These are phyloP conservation scores for Kodamaea hsintzibuensis DNA, from an alignment of 805 yeast genomes.

Conservation along the genomic window DNA sequence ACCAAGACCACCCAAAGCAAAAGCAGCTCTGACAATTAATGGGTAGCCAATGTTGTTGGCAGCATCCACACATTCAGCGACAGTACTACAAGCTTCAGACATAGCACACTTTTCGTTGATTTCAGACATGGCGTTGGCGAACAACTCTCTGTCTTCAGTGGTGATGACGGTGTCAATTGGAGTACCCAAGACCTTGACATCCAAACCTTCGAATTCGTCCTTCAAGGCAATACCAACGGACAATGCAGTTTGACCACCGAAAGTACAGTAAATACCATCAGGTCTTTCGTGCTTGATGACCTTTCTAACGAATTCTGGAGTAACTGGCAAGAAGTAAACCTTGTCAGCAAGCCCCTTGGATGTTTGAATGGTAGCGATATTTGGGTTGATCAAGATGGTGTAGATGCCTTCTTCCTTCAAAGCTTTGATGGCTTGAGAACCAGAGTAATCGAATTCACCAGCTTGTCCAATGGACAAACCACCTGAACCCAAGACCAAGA, in stretches of 20 bases:
- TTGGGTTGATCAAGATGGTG: slow-evolving; percentile 94
- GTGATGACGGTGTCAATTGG: slow-evolving; percentile 94
- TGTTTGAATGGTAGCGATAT: slow-evolving; percentile 97
- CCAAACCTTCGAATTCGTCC: slow-evolving; percentile 89
- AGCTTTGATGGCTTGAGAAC: slow-evolving; percentile 98
- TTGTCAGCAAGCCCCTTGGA: slow-evolving; percentile 97
- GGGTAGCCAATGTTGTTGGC: slow-evolving; percentile 91
- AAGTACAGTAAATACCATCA: slow-evolving; percentile 94
- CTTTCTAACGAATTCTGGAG: slow-evolving; percentile 92
- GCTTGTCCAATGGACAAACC: slow-evolving; percentile 99
- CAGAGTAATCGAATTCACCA: slow-evolving; percentile 98
- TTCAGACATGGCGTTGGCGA: slow-evolving; percentile 92
- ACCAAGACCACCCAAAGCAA: slow-evolving; percentile 96
- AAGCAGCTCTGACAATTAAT: slow-evolving; percentile 95
- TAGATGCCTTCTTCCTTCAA: slow-evolving; percentile 96
- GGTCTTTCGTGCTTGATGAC: slow-evolving; percentile 95
- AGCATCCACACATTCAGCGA: slow-evolving; percentile 82
- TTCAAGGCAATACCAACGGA: slow-evolving; percentile 94
- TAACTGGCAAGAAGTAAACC: slow-evolving; percentile 97
- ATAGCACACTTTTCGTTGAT: slow-evolving; percentile 94
- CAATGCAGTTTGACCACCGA: slow-evolving; percentile 98
- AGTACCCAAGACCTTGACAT: slow-evolving; percentile 95
- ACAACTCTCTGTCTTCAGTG: slow-evolving; percentile 96
- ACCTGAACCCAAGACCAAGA: slow-evolving; percentile 93
- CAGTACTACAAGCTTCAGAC: slow-evolving; percentile 79